Conservation (phyloP, 1,284 basidiomycete genomes). For the Wallemia hederae region DNA sequence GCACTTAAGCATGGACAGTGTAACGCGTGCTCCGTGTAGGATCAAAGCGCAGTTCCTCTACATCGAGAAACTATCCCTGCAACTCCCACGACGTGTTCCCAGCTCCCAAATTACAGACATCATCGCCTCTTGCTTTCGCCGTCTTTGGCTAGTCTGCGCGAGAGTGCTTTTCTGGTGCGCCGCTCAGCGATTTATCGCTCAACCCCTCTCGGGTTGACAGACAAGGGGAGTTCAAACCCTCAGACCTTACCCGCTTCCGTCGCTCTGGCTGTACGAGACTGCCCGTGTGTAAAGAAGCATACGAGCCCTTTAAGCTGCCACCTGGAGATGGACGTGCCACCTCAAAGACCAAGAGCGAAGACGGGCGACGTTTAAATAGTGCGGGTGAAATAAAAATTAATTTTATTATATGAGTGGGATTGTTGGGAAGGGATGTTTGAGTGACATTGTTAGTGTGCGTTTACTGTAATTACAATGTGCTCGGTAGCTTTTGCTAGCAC, state of each 20-base stretch:
- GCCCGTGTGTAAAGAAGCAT: background rate
- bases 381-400: background rate
- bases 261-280: background rate
- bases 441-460: background rate
- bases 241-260: background rate
- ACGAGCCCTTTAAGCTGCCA: background rate
- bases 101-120: background rate
- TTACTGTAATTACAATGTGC: too few relatives aligned
- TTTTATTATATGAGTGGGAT: conserved; percentile 1
- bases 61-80: background rate
- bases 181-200: background rate
- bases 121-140: background rate
- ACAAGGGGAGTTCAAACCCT: background rate
- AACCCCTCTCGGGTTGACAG: background rate
- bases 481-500: background rate
- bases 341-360: background rate
- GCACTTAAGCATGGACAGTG: background rate
- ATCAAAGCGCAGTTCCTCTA: background rate
- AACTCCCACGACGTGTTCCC: background rate
- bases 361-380: background rate
- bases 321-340: background rate
- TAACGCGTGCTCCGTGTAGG: background rate
- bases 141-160: background rate
- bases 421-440: background rate
- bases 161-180: background rate